These are phyloP conservation scores for Trichoderma arundinaceum DNA, from an alignment of 2,329 filamentous ascomycete genomes.

Conservation along the genomic window DNA sequence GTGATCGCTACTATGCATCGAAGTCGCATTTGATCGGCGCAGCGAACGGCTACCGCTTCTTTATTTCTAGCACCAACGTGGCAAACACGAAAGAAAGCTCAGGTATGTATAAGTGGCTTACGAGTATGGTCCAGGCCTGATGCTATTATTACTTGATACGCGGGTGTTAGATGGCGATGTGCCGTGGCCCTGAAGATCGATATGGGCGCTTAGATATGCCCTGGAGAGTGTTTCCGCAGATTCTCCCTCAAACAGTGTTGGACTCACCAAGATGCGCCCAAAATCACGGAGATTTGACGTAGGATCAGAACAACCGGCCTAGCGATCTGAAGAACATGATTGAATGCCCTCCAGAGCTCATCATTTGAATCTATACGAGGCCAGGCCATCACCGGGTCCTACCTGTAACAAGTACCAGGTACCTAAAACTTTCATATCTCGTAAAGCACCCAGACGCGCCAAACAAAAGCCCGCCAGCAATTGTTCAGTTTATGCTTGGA, in stretches of 20 bases:
- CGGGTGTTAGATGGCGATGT: conserved; percentile 21
- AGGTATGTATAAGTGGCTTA: not conserved
- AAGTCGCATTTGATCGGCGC: conserved; percentile 10
- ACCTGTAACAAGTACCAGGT: not conserved
- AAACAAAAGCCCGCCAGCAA: not conserved
- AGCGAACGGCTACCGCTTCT: not conserved
- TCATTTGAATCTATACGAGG: no score
- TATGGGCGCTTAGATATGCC: not conserved
- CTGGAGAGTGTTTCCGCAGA: not conserved
- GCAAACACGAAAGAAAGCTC: not conserved
- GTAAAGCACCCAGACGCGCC: no score
- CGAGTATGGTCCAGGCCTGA: not conserved
- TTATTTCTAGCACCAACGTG: not conserved
- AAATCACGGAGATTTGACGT: no score
- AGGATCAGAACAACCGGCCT: no score
- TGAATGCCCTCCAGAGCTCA: no score
- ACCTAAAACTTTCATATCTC: not conserved
- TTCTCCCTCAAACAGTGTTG: not conserved
- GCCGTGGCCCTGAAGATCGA: not conserved
- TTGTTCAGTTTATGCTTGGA: not conserved
- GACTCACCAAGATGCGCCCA: no score
- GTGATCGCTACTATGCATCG: conserved; percentile 2
- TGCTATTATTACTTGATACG: not conserved
- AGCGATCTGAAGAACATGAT: no score
- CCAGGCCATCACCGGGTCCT: no score